Base-by-base conservation (phyloP, 306 rosid species). In the Mimosa bimucronata region DNA sequence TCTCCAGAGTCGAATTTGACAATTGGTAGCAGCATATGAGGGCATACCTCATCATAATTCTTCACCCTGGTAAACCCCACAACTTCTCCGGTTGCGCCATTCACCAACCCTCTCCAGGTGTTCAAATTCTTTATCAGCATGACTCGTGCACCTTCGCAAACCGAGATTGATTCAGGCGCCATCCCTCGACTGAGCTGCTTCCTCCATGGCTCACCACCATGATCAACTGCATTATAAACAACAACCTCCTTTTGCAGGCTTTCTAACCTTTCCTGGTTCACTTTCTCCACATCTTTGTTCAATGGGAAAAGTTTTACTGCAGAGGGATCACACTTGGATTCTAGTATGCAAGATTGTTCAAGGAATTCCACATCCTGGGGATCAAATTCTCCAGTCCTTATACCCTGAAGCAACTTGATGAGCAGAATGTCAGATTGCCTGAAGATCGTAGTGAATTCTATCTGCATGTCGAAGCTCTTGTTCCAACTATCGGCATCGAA, bases 401-500 rank as follows among this genome's bases (percentile, higher is more conserved):
- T 85, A 25, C 80, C 77, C 69, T 88, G 88, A 64, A 90, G 92
- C 76, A 90, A 34, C 83, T 83, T 77, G 37, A 90, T 78, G 3
- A 90, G 80, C 76, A 0, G 58, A 12, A 34, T 62, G 38, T 88
- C 92, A 9, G 87, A 72, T 66, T 90, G 94, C 86, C 92, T 84
- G 48, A 88, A 87, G 75, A 90, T 78, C 71, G 62, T 61, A 3
- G 84, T 80, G 42, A 87, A 88, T 53, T 88, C 88, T 9, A 78
- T 68, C 77, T 87, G 89, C 34, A 82, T 28, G 65, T 80, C 74
- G 65, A 90, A 90, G 78, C 90, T 87, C n/a, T 68, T 70, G 71
- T 69, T 26, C 92, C 94, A 90, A 79, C 91, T 82, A 48, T 57
- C 81, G 13, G 91, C 91, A 74, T 90, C 92, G 64, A 90, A 90